phyloP scores from a whole-genome alignment of 495 filamentous ascomycete species.

The Xylaria bambusicola region DNA sequence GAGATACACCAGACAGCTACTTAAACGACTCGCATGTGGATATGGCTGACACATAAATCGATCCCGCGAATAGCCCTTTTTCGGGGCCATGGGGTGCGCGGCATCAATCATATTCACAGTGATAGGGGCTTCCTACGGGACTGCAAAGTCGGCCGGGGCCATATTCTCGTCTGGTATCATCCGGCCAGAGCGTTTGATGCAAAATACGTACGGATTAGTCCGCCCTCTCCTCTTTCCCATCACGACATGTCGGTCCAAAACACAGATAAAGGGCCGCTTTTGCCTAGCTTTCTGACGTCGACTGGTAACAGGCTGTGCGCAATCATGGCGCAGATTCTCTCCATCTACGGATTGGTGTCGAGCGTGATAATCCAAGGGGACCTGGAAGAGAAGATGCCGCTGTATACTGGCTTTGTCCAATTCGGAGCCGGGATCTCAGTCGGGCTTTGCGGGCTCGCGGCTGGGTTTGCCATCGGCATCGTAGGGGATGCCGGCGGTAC shows the following conservation, averaged over 20 bases:
- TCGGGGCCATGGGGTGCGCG: conserved; percentile 51
- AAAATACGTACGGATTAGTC: conserved; percentile 45
- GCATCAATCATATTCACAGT: conserved; percentile 70
- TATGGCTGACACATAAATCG: not conserved
- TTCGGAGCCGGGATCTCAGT: conserved; percentile 50
- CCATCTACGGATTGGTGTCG: conserved; percentile 55
- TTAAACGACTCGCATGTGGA: not conserved
- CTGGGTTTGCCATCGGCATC: conserved; percentile 90
- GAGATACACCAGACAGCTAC: not conserved
- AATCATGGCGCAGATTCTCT: conserved; percentile 82
- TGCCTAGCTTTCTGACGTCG: conserved; percentile 49
- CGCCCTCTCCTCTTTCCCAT: conserved; percentile 51
- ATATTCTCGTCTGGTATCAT: conserved; percentile 65
- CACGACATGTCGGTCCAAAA: too few species aligned
- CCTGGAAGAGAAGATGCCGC: conserved; percentile 47
- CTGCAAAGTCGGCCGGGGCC: conserved; percentile 78
- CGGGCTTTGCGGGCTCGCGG: conserved; percentile 63
- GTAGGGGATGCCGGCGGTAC: conserved; percentile 78
- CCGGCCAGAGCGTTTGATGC: conserved; percentile 82
- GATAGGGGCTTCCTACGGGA: conserved; percentile 89
- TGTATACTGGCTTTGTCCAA: conserved; percentile 50
- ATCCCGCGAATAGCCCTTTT: conserved; percentile 43
- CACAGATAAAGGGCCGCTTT: too few species aligned
- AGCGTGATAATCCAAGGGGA: conserved; percentile 48
- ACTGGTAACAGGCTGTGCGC: conserved; percentile 53